phyloP scores from a whole-genome alignment of 352 stramenopile species.

The Lagenidium giganteum region DNA sequence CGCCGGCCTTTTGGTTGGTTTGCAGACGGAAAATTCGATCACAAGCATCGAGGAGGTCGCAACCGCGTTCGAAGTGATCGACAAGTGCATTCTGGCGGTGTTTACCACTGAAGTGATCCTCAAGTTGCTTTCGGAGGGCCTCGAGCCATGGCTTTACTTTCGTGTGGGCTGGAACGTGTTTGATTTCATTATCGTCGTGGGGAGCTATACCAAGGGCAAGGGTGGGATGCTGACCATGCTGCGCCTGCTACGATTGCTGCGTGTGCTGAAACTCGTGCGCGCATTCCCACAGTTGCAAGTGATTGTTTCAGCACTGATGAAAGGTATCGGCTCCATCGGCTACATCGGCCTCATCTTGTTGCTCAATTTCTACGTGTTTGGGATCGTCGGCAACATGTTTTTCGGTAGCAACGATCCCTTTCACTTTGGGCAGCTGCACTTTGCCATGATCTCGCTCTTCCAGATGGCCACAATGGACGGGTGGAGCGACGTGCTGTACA shows the following conservation, averaged over 20 bases:
- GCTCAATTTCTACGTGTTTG: slow-evolving; percentile 85
- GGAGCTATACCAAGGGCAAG: slow-evolving; percentile 41
- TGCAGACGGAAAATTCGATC: slow-evolving; percentile 50
- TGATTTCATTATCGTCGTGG: slow-evolving; percentile 73
- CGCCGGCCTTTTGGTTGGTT: slow-evolving; percentile 53
- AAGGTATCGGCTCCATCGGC: slow-evolving; percentile 68
- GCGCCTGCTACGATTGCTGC: slow-evolving; percentile 61
- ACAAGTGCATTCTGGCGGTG: slow-evolving; percentile 42
- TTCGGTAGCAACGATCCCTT: slow-evolving; percentile 79
- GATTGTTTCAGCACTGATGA: slow-evolving; percentile 80
- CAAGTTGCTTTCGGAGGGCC: slow-evolving; percentile 57
- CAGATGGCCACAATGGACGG: slow-evolving; percentile 76
- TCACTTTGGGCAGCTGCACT: slow-evolving; percentile 78
- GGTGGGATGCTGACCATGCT: slow-evolving; percentile 74
- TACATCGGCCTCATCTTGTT: slow-evolving; percentile 85
- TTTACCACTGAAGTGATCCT: slow-evolving; percentile 67
- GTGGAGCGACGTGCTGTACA: slow-evolving; percentile 85
- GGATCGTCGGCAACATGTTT: slow-evolving; percentile 83
- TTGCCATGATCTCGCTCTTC: slow-evolving; percentile 80
- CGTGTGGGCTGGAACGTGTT: slow-evolving; percentile 57
- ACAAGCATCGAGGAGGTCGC: slow-evolving; percentile 30
- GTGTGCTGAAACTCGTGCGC: slow-evolving; percentile 78
- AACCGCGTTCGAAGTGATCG: slow-evolving; percentile 35
- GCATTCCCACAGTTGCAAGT: slow-evolving; percentile 77
- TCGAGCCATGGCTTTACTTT: slow-evolving; percentile 69